These are phyloP conservation scores for Deinandra increscens DNA, from an alignment of 129 eudicot genomes.

Conservation along the genomic window DNA sequence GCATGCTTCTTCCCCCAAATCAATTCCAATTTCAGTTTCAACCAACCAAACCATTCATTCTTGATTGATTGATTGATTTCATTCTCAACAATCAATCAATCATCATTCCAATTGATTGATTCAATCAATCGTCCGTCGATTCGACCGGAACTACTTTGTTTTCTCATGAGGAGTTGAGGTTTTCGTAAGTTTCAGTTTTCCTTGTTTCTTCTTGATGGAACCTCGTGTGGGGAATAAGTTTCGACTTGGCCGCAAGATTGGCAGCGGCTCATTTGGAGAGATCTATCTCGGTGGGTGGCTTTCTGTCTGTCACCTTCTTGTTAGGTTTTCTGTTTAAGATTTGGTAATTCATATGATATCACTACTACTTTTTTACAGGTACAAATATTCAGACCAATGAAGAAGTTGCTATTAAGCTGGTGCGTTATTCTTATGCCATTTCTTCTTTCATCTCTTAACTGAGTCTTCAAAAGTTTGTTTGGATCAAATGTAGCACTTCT, in stretches of 20 bases:
- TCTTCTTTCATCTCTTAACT: too few species aligned
- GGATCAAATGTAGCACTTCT: neutral
- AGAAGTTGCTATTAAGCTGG: conserved; percentile 93
- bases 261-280: conserved; percentile 93
- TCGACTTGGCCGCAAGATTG: conserved; percentile 83
- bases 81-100: too few species aligned
- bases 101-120: too few species aligned
- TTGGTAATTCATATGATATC: neutral
- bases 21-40: too few species aligned
- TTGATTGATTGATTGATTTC: too few species aligned
- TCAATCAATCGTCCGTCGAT: too few species aligned
- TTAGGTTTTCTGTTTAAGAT: neutral
- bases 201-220: conserved; percentile 46
- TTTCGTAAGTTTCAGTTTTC: too few species aligned
- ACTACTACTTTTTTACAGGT: conserved; percentile 36
- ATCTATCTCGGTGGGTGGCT: conserved; percentile 70
- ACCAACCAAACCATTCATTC: too few species aligned
- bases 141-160: neutral
- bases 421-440: conserved; percentile 25
- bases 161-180: too few species aligned
- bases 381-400: conserved; percentile 89
- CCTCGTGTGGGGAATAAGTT: conserved; percentile 93
- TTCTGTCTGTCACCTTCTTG: too few species aligned
- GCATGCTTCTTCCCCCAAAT: too few species aligned
- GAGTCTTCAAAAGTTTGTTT: too few species aligned